Base-by-base conservation (phyloP, 495 filamentous ascomycete genomes). In the Aspergillus indologenus region DNA sequence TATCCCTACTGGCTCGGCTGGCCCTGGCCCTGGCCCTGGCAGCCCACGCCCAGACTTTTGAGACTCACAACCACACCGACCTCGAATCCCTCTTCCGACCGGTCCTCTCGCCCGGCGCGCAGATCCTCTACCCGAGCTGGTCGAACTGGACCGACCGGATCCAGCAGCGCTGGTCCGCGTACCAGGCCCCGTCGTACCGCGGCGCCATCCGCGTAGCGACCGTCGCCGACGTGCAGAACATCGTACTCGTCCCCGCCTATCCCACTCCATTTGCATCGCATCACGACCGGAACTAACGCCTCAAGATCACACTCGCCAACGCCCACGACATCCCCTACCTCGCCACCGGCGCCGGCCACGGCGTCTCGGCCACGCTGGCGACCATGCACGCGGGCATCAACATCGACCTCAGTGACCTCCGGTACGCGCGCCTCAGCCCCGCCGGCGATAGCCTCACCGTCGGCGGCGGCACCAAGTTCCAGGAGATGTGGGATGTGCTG, bases 341-440 rank as follows among this genome's bases (percentile, higher is more conserved):
- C 2, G 68, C 69, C n/a, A 69, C 65, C 0, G 65, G 64, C 0
- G 71, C 68, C 5, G 68, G 75, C 14, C 75, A 76, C 21, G 68
- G 67, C 5, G 66, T 64, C 31, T 54, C 61, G 4, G 64, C 60
- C 0, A 63, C 61, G 1, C 34, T 68, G 0, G 60, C 47, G 31
- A 43, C 31, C 7, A 22, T 69, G 5, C 22, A 64, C n/a, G 51
- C 67, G 17, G 72, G 62, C 7, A 53, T 75, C 19, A 45, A 66
- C 23, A 69, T 75, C 19, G 71, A 75, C 51, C 62, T 75, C 15
- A 65, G 65, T 22, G 51, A 65, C 17, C 72, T 75, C 57, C 45
- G 68, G 9, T 57, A 42, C 8, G 55, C 74, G 22, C 5, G 58
- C 0, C 47, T 72, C 20, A 61, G 61, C 40, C 18, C 26, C 12